phyloP scores from a whole-genome alignment of 148 eudicot species.

The Camellia granthamiana region DNA sequence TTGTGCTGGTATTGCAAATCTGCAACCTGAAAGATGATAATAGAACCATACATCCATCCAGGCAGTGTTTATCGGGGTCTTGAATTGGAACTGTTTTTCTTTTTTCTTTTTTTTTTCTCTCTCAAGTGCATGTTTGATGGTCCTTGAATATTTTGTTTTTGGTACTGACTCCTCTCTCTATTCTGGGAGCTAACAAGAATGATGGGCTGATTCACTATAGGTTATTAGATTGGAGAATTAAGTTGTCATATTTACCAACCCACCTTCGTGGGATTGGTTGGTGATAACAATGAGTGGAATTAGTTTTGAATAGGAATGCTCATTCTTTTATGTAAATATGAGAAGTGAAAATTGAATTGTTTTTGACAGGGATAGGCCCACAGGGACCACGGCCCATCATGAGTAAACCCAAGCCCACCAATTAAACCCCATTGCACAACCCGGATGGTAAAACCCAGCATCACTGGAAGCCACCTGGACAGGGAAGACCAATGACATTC shows the following conservation, averaged over 20 bases:
- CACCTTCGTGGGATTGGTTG: neutral
- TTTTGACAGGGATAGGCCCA: too few relatives aligned
- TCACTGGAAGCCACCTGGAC: too few relatives aligned
- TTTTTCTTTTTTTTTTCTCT: too few relatives aligned
- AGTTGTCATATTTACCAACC: neutral
- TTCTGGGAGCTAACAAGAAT: neutral
- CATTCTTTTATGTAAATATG: neutral
- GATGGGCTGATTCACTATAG: slow-evolving; percentile 10
- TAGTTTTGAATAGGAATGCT: neutral
- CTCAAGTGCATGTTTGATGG: neutral
- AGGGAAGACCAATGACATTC: too few relatives aligned
- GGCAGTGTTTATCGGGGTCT: neutral
- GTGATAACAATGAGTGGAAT: too few relatives aligned
- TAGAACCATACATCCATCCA: neutral
- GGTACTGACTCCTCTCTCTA: neutral
- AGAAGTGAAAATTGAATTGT: slow-evolving; percentile 4
- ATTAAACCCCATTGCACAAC: too few relatives aligned
- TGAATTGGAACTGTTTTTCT: too few relatives aligned
- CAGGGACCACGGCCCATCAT: too few relatives aligned
- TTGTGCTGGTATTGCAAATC: neutral
- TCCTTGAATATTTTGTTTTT: neutral
- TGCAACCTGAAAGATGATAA: neutral
- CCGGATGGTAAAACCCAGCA: too few relatives aligned
- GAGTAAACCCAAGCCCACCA: too few relatives aligned
- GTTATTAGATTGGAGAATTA: slow-evolving; percentile 12